Evolutionary conservation across 2,329 filamentous ascomycete species (phyloP).

Genomic region (Fusarium globosum): DNA sequence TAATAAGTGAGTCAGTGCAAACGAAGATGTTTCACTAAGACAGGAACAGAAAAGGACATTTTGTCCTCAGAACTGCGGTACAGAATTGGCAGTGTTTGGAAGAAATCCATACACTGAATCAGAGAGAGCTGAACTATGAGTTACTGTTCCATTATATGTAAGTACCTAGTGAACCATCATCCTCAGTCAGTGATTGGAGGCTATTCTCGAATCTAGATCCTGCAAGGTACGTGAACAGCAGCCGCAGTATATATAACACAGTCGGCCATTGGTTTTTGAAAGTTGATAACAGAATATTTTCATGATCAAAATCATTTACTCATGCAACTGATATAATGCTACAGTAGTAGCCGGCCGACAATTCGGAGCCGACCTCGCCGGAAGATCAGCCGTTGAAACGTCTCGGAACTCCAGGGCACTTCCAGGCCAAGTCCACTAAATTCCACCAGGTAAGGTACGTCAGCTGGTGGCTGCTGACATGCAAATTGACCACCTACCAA

Average conservation of each 20-base stretch:
- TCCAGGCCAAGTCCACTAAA: slow-evolving; percentile 41
- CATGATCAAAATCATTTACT: not conserved
- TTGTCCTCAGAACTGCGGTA: not conserved
- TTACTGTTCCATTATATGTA: not conserved
- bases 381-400: slow-evolving; percentile 30
- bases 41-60: not conserved
- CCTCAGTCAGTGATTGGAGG: not conserved
- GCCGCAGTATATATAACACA: not conserved
- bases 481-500: slow-evolving; percentile 17
- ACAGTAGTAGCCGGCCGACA: slow-evolving; percentile 20
- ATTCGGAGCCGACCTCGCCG: slow-evolving; percentile 20
- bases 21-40: not conserved
- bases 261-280: not conserved
- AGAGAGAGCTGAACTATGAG: not conserved
- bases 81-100: not conserved
- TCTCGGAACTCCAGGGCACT: slow-evolving; percentile 25
- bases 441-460: slow-evolving; percentile 21
- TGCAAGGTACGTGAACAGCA: not conserved
- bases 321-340: not conserved
- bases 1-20: not conserved
- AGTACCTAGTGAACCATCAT: not conserved
- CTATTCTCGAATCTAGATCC: not conserved
- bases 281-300: not conserved
- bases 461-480: slow-evolving; percentile 38
- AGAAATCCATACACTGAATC: not conserved